These are phyloP conservation scores for Aspergillus panamensis DNA, from an alignment of 495 filamentous ascomycete species.

Conservation along the genomic window DNA sequence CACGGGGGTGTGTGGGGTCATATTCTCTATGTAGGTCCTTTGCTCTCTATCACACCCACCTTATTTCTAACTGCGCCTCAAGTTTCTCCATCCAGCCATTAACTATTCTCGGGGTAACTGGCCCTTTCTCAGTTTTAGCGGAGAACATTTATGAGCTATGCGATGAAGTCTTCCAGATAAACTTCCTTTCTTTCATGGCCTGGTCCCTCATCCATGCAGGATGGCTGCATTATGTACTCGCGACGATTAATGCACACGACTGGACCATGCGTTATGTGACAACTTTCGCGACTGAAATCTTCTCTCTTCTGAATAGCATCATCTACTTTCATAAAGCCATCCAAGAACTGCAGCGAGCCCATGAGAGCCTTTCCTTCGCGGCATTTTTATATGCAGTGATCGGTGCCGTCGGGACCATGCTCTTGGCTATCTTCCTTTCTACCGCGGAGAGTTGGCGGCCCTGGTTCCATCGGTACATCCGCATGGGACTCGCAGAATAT, in stretches of 20 bases:
- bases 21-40: slow-evolving; percentile 58
- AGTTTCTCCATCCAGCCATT: slow-evolving; percentile 68
- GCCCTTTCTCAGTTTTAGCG: slow-evolving; percentile 68
- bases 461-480: slow-evolving; percentile 62
- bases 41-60: not conserved
- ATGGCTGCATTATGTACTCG: slow-evolving; percentile 68
- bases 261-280: slow-evolving; percentile 79
- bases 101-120: slow-evolving; percentile 69
- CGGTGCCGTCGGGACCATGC: slow-evolving; percentile 65
- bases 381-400: slow-evolving; percentile 70
- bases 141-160: slow-evolving; percentile 67
- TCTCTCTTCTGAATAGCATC: slow-evolving; percentile 66
- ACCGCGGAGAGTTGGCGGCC: slow-evolving; percentile 63
- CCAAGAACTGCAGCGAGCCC: slow-evolving; percentile 63
- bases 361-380: slow-evolving; percentile 57
- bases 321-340: slow-evolving; percentile 76
- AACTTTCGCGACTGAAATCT: slow-evolving; percentile 67
- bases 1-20: slow-evolving; percentile 63
- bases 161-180: slow-evolving; percentile 56
- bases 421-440: slow-evolving; percentile 62
- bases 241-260: slow-evolving; percentile 70
- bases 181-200: slow-evolving; percentile 69
- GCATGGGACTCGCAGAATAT: slow-evolving; percentile 64
- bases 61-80: slow-evolving; percentile 1
- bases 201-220: slow-evolving; percentile 69